Conservation (phyloP, 257 asterid genomes). For the Gentiana straminea region DNA sequence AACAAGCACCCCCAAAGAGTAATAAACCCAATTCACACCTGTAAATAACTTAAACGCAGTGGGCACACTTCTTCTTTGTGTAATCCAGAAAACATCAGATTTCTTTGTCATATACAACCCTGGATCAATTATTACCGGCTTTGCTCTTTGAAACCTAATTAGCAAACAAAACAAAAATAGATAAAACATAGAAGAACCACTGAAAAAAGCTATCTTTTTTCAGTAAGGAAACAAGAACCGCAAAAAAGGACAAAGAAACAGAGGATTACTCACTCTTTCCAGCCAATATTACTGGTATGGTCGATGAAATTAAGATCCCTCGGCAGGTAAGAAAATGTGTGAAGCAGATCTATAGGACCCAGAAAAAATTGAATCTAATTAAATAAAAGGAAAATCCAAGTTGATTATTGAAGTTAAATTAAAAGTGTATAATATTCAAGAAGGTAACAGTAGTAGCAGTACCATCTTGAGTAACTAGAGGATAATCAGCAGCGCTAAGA, state of each 20-base stretch:
- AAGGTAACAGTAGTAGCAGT: background rate
- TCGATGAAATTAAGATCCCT: slow-evolving; percentile 95
- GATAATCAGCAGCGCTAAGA: slow-evolving; percentile 93
- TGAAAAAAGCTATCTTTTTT: no score
- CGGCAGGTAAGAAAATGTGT: slow-evolving; percentile 69
- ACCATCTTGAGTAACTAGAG: slow-evolving; percentile 93
- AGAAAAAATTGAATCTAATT: slow-evolving; percentile 11
- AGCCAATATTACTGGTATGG: slow-evolving; percentile 89
- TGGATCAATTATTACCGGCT: slow-evolving; percentile 84
- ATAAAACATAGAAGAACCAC: background rate
- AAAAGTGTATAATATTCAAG: no score
- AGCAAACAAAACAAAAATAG: slow-evolving; percentile 7
- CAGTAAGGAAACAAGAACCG: background rate
- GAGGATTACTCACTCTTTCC: slow-evolving; percentile 79
- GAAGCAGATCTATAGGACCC: slow-evolving; percentile 68
- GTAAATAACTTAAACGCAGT: slow-evolving; percentile 92
- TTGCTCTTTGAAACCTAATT: slow-evolving; percentile 82
- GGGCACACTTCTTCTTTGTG: slow-evolving; percentile 92
- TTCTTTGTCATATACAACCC: slow-evolving; percentile 82
- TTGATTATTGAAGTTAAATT: no score
- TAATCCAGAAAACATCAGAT: slow-evolving; percentile 90
- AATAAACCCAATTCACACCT: slow-evolving; percentile 36
- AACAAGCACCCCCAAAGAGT: no score
- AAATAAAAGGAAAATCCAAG: background rate
- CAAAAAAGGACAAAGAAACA: background rate